Percentiles rank a stretch among this genome's conserved stretches.
Conservation (phyloP, 495 filamentous ascomycete species). For the Lineolata rhizophorae region DNA sequence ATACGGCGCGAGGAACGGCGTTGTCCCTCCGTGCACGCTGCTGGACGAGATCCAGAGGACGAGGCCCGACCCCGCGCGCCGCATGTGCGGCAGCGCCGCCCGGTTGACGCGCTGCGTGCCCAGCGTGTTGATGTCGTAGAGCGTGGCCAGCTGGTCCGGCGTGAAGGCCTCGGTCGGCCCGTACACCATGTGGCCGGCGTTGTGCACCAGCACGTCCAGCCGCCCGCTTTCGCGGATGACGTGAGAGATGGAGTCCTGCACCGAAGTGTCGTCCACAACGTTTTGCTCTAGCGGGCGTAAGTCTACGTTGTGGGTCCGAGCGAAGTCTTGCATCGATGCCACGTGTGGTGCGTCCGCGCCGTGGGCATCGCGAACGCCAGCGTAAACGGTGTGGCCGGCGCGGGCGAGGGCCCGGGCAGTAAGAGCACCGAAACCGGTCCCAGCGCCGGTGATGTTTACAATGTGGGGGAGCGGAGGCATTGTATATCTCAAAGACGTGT, state of each 20-base stretch:
- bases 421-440: conserved; percentile 2
- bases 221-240: conserved; percentile 4
- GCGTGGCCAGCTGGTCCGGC: conserved; percentile 6
- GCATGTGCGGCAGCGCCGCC: conserved; percentile 8
- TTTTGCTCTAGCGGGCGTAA: conserved; percentile 9
- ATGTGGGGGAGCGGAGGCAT: no score
- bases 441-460: not conserved
- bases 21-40: conserved; percentile 2
- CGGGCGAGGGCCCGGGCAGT: conserved; percentile 8
- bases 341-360: conserved; percentile 3
- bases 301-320: conserved; percentile 5
- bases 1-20: conserved; percentile 4
- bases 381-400: conserved; percentile 10
- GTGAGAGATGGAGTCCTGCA: conserved; percentile 5
- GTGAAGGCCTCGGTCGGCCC: conserved; percentile 13
- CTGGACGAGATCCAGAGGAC: conserved; percentile 3
- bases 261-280: conserved; percentile 7
- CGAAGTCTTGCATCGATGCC: conserved; percentile 3
- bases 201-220: conserved; percentile 12
- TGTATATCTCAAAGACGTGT: no score
- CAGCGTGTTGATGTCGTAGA: conserved; percentile 13
- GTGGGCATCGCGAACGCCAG: conserved; percentile 9
- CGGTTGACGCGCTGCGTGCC: conserved; percentile 11
- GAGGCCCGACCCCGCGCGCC: not conserved
- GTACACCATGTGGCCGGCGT: conserved; percentile 13